Evolutionary conservation across 352 stramenopile species (phyloP), one percentile per base, ranked within the genome.

Genomic region (Phytopythium mirpurense): DNA sequence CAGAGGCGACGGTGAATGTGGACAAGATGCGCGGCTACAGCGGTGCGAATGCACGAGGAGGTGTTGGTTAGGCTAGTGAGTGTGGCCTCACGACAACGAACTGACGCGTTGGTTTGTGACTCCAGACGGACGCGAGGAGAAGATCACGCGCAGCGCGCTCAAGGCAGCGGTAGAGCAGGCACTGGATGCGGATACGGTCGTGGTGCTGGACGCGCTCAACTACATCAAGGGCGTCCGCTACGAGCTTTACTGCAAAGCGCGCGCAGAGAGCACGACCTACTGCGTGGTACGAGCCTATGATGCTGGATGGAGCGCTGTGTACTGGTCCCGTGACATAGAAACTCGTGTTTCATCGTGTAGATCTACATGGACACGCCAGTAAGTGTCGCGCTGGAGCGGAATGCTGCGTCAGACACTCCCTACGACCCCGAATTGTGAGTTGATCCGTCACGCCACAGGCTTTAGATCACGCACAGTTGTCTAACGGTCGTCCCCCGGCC

Each of bases 141-240:
- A 91, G 59, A 87, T 62, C 42, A 77, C 80, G 5, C 75, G 83
- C 18, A 86, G 78, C 47, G 76, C 80, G 6, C 60, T 90, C 44
- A 79, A 79, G 51, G 77, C 72, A 0, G 77, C 77, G 8, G 76
- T 84, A 14, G 80, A 95, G 58, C 76, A 74, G 24, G 57, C 64
- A 18, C 61, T 95, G 37, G 90, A 71, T 19, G 45, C 53, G 14
- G 70, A 77, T 47, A 86, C 72, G 11, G 75, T 98, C 38, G 87
- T 98, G 3, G 83, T 98, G 68, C 68, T 97, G 49, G 93, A 98
- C 70, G 92, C 88, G 16, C 63, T 97, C 32, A 97, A 98, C 67
- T 97, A 98, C 62, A 97, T 97, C 64, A 98, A 98, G 61, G 93
- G 93, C 48, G 96, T 90, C 72, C 75, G 92, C 44, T 98, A 98